Evolutionary conservation across 257 asterid genomes (phyloP), one percentile per base, ranked within the genome.

Genomic region (Rubia yunnanensis): DNA sequence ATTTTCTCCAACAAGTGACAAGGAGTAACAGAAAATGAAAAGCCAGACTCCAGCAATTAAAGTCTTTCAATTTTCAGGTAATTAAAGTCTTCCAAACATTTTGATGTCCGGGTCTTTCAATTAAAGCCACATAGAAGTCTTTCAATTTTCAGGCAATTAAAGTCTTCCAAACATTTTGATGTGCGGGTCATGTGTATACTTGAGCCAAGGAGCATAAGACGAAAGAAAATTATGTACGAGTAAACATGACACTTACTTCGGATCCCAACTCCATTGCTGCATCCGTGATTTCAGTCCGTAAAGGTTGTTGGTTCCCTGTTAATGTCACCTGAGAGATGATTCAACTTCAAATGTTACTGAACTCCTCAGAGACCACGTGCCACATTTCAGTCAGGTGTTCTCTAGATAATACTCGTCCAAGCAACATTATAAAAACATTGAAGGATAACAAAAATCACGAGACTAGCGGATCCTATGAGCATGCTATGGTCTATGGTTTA

Each of bases 211-310:
- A 28, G 10, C 32, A 15, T 9, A 6, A 31, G 20, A 48, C 48
- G 35, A 49, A 65, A 41, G 28, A 50, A 49, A 18, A n/a, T 27
- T 15, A 30, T 64, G 48, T 2, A 17, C 7, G 60, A 49, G 67
- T 62, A 49, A 46, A 35, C 18, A 54, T 48, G 39, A 34, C 31
- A 77, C 97, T 86, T 70, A 84, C 96, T 76, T 86, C 97, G 22
- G 95, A 58, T 44, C 97, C 99, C 70, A 89, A 78, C 71, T 81
- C 95, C 97, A 92, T 92, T 66, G 99, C 99, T 72, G 96, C 97
- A 66, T 92, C 96, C 0, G 99, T 92, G 70, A 89, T 92, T 78
- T 92, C 97, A 67, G 92, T 87, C 52, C 97, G 89, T 58, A 92
- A 79, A 0, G 99, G 99, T 58, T 92, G 95, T 74, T 89, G 99